A percentile compares a stretch with the other conserved stretches of the same genome.
Conservation (phyloP, 768 basidiomycete species). For the Pleurotus tuoliensis region DNA sequence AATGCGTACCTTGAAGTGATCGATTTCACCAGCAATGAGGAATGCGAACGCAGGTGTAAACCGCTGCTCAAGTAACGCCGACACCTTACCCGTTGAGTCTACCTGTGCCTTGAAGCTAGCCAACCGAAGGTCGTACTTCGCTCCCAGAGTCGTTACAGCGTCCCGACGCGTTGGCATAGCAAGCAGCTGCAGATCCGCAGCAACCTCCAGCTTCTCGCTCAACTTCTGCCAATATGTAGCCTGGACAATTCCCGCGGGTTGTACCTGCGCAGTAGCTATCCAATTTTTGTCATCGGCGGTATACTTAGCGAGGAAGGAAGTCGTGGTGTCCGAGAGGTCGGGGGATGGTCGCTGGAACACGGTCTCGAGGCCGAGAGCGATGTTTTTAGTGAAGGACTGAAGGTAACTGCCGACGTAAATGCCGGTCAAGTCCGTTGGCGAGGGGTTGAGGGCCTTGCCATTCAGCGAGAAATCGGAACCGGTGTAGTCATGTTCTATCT, state of each 20-base stretch:
- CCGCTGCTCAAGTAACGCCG: constrained; percentile 91
- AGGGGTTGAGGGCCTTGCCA: constrained; percentile 88
- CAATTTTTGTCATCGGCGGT: constrained; percentile 70
- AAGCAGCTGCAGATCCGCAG: constrained; percentile 84
- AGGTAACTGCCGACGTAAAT: constrained; percentile 91
- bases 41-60: constrained; percentile 95
- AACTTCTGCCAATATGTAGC: constrained; percentile 97
- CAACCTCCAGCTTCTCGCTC: constrained; percentile 95
- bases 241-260: constrained; percentile 78
- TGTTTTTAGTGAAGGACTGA: constrained; percentile 86
- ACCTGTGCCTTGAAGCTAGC: constrained; percentile 93
- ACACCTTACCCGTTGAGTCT: constrained; percentile 93
- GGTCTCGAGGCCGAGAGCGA: constrained; percentile 85
- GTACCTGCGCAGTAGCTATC: constrained; percentile 92
- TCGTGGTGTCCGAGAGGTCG: constrained; percentile 61
- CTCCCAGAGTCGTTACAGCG: constrained; percentile 89
- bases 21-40: constrained; percentile 93
- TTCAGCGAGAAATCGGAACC: constrained; percentile 87
- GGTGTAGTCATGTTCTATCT: constrained; percentile 90
- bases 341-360: constrained; percentile 79
- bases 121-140: constrained; percentile 94
- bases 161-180: constrained; percentile 79
- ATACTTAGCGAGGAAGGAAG: constrained; percentile 81
- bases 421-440: constrained; percentile 80
- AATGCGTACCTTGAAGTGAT: constrained; percentile 87